Evolutionary conservation across 805 yeast species (phyloP).

Genomic region (Komagataella pseudopastoris): DNA sequence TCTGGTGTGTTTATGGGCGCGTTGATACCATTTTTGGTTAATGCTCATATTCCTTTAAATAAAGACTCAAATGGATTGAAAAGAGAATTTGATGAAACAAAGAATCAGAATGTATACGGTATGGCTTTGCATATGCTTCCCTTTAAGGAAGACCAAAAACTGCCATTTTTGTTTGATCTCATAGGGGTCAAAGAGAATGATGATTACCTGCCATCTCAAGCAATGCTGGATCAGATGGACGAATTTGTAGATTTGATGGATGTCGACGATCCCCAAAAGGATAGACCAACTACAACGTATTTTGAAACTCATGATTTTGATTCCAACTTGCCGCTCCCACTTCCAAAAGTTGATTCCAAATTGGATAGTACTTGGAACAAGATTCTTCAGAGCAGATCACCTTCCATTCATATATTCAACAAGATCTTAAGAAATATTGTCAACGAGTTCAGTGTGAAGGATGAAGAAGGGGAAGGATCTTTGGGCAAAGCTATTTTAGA

Average conservation of each 20-base stretch:
- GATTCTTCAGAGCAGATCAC: slow-evolving; percentile 10
- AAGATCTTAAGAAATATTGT: slow-evolving; percentile 3
- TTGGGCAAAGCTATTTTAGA: neutral
- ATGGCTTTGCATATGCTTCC: slow-evolving; percentile 49
- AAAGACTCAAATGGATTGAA: slow-evolving; percentile 1
- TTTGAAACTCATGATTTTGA: slow-evolving; percentile 11
- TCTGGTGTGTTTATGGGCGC: slow-evolving; percentile 38
- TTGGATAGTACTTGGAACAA: slow-evolving; percentile 2
- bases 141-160: slow-evolving; percentile 60
- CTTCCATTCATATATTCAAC: slow-evolving; percentile 8
- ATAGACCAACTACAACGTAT: neutral
- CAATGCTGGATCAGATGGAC: slow-evolving; percentile 28
- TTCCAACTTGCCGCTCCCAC: slow-evolving; percentile 5
- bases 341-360: slow-evolving; percentile 6
- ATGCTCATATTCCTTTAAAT: slow-evolving; percentile 8
- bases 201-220: slow-evolving; percentile 18
- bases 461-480: neutral
- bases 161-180: slow-evolving; percentile 36
- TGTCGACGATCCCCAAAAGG: slow-evolving; percentile 14
- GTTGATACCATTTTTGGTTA: slow-evolving; percentile 32
- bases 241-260: slow-evolving; percentile 29
- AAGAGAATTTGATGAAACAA: slow-evolving; percentile 6
- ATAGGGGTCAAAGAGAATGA: slow-evolving; percentile 17
- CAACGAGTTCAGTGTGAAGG: neutral
- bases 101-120: slow-evolving; percentile 19